These are phyloP conservation scores for Cupressus sempervirens DNA, from an alignment of 75 land plant genomes.

Conservation along the genomic window DNA sequence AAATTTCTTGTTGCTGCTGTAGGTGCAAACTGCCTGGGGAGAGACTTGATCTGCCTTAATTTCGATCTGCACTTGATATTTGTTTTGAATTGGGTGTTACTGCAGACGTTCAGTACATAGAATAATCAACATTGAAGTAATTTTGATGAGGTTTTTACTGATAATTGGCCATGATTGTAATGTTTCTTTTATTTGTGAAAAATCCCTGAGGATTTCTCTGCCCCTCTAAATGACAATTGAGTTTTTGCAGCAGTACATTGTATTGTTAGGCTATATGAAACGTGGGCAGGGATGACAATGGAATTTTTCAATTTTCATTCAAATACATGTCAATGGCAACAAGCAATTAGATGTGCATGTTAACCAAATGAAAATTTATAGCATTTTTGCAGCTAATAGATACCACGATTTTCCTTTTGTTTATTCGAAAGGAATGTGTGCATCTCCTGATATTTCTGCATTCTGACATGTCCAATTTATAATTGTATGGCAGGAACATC, in stretches of 20 bases:
- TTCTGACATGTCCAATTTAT: neutral
- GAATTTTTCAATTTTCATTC: neutral
- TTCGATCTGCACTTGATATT: too few relatives aligned
- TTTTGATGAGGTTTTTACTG: neutral
- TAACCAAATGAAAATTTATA: neutral
- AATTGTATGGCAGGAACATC: constrained; percentile 45
- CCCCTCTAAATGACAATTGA: neutral
- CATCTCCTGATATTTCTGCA: neutral
- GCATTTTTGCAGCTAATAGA: neutral
- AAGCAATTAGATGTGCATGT: neutral
- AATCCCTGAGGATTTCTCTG: neutral
- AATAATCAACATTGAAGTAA: neutral
- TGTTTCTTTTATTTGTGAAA: neutral
- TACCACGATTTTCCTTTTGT: neutral
- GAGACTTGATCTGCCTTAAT: too few relatives aligned
- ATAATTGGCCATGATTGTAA: neutral
- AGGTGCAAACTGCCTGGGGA: too few relatives aligned
- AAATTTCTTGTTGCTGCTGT: too few relatives aligned
- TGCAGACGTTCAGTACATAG: neutral
- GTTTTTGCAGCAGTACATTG: neutral
- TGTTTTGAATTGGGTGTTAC: too few relatives aligned
- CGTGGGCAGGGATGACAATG: neutral
- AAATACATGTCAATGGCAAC: neutral
- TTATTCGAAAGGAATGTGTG: neutral
- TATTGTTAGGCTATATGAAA: neutral